Percentiles rank a stretch among this genome's conserved stretches.
Conservation (phyloP, 768 basidiomycete species). For the Cystobasidium tubakii region DNA sequence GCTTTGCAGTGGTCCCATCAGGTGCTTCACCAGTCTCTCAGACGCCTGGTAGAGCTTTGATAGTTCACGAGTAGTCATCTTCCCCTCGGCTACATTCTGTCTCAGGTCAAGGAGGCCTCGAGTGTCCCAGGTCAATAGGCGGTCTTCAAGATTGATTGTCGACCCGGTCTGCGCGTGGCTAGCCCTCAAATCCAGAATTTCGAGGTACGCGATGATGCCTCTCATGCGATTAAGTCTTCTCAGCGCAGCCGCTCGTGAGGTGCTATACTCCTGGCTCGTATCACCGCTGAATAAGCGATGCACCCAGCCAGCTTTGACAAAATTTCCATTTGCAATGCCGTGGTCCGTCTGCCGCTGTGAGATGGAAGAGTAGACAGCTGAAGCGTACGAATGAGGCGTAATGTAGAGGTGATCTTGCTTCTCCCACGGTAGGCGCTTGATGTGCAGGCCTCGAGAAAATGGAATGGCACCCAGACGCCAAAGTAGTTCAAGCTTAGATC, state of each 20-base stretch:
- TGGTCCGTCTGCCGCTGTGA: neutral
- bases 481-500: conserved; percentile 47
- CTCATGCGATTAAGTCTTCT: conserved; percentile 46
- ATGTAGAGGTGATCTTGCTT: conserved; percentile 44
- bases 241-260: conserved; percentile 40
- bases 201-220: conserved; percentile 45
- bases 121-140: conserved; percentile 42
- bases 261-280: conserved; percentile 43
- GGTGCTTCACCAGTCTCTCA: neutral
- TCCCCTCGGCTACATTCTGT: neutral
- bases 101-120: neutral
- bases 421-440: conserved; percentile 46
- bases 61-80: neutral
- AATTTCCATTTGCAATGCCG: conserved; percentile 37
- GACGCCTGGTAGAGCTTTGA: neutral
- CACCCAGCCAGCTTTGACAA: conserved; percentile 45
- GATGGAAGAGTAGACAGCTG: conserved; percentile 32
- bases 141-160: conserved; percentile 14
- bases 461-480: conserved; percentile 48
- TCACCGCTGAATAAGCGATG: conserved; percentile 46
- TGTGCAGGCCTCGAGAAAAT: conserved; percentile 44
- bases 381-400: conserved; percentile 42
- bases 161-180: conserved; percentile 31
- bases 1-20: neutral
- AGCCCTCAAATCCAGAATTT: conserved; percentile 44